A percentile compares a stretch with the other conserved stretches of the same genome.
These are phyloP conservation scores for Thuidium tamariscinum DNA, from an alignment of 225 moss, liverwort and hornwort genomes.

Conservation along the genomic window DNA sequence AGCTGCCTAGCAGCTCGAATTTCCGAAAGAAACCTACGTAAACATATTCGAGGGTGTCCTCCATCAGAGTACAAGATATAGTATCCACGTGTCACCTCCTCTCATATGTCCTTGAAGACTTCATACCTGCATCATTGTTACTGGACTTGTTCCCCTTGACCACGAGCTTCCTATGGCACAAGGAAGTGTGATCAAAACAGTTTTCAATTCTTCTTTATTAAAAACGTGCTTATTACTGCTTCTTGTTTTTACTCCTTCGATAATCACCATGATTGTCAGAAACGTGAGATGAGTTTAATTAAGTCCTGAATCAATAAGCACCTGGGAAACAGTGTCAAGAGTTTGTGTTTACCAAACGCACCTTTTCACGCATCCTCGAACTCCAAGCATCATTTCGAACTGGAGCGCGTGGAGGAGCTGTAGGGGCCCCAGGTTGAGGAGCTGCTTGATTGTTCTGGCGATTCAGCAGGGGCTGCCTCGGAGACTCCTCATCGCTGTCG, in stretches of 20 bases:
- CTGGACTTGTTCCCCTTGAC: constrained; percentile 33
- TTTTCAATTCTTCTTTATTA: constrained; percentile 6
- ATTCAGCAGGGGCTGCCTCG: constrained; percentile 52
- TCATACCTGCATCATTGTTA: constrained; percentile 29
- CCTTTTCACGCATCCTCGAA: constrained; percentile 96
- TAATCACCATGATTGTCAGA: not conserved
- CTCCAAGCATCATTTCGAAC: constrained; percentile 91
- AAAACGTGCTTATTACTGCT: not conserved
- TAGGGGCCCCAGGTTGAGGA: constrained; percentile 47
- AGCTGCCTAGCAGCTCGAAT: not conserved
- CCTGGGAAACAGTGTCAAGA: not conserved
- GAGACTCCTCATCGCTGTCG: constrained; percentile 77
- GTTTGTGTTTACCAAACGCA: not conserved
- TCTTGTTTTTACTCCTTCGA: not conserved
- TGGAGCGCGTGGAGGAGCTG: constrained; percentile 42
- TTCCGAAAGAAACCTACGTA: not conserved
- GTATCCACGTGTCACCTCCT: constrained; percentile 18
- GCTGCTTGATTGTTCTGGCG: constrained; percentile 59
- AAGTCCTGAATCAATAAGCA: not conserved
- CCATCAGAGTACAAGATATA: constrained; percentile 10
- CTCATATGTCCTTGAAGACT: constrained; percentile 22
- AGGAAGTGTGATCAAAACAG: constrained; percentile 40
- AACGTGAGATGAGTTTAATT: not conserved
- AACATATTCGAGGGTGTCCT: constrained; percentile 1
- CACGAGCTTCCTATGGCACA: constrained; percentile 50